Conservation (phyloP, 257 asterid genomes). For the Craterostigma plantagineum region DNA sequence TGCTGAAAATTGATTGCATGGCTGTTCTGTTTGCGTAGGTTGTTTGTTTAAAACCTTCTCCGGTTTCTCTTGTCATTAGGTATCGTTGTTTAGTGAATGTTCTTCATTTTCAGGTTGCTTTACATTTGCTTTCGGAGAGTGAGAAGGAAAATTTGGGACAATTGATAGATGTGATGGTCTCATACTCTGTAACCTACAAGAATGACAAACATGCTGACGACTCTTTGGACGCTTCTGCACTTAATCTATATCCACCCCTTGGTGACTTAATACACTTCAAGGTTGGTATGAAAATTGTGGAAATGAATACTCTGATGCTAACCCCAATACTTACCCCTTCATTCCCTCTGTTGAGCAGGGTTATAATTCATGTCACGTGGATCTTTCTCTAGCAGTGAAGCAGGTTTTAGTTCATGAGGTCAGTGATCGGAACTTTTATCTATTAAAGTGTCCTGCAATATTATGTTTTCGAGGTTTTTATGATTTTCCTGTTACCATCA, state of each 20-base stretch:
- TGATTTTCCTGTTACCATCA: too few species aligned
- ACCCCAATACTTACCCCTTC: slow-evolving; percentile 8
- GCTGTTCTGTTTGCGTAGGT: slow-evolving; percentile 1
- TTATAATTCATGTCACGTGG: slow-evolving; percentile 36
- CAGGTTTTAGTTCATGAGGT: slow-evolving; percentile 90
- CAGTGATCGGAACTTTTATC: slow-evolving; percentile 10
- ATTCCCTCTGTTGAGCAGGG: slow-evolving; percentile 34
- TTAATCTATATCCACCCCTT: slow-evolving; percentile 74
- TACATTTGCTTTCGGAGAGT: slow-evolving; percentile 67
- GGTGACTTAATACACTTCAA: slow-evolving; percentile 43
- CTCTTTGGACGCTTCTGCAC: slow-evolving; percentile 34
- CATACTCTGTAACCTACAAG: slow-evolving; percentile 74
- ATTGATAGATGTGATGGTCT: slow-evolving; percentile 64
- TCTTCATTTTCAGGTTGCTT: slow-evolving; percentile 60
- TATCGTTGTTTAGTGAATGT: too few species aligned
- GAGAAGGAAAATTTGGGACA: slow-evolving; percentile 46
- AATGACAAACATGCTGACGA: slow-evolving; percentile 39
- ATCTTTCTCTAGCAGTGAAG: slow-evolving; percentile 60
- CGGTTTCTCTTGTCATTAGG: not conserved
- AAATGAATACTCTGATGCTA: slow-evolving; percentile 8
- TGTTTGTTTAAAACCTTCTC: not conserved
- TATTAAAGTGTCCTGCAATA: too few species aligned
- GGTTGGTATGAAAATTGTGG: slow-evolving; percentile 20
- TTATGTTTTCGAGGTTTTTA: too few species aligned
- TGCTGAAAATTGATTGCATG: too few species aligned